Evolutionary conservation across 495 filamentous ascomycete genomes (phyloP), one percentile per base, ranked within the genome.

Genomic region (Penicillium canescens): DNA sequence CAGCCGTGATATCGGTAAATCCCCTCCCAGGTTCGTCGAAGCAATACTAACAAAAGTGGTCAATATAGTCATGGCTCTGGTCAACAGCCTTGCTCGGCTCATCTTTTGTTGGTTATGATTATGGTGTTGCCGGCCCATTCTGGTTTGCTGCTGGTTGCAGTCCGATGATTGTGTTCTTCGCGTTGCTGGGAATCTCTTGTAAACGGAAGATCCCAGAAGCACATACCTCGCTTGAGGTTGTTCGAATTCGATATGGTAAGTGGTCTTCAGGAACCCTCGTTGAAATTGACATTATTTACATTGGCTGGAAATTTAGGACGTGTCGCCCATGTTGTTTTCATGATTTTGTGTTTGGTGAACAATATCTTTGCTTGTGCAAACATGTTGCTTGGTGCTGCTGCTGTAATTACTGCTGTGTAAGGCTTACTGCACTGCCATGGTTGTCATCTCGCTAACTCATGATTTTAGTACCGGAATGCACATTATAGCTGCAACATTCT

Each of bases 151-250:
- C 72, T 20, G 69, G 73, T 13, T 75, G 68, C 14, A 76, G 74
- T 33, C 67, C 66, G 0, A 77, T 78, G 68, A 77, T 78, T 48
- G 64, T 76, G 16, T 66, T 78, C 38, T 80, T 80, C 37, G 72
- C 76, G 1, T 53, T 76, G 2, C 59, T 77, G 16, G 76, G 74
- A n/a, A 71, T 78, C 21, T 71, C 73, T 14, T 67, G 74, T 54
- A 81, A 81, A 50, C 54, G 62, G n/a, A 75, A 73, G 52, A 72
- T 75, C 10, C 73, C 74, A 1, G 67, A 72, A 38, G 75, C 75
- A 5, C 72, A 77, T 56, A 79, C 76, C 3, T 72, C 72, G 16
- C 61, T 78, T 1, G 74, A 78, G 41, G 59, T 78, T 9, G 65
- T 74, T 41, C 61, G 62, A 3, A 63, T 70, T 51, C 60, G 63